phyloP scores from a whole-genome alignment of 768 basidiomycete species.

The Tylopilus plumbeoviolaceoides region DNA sequence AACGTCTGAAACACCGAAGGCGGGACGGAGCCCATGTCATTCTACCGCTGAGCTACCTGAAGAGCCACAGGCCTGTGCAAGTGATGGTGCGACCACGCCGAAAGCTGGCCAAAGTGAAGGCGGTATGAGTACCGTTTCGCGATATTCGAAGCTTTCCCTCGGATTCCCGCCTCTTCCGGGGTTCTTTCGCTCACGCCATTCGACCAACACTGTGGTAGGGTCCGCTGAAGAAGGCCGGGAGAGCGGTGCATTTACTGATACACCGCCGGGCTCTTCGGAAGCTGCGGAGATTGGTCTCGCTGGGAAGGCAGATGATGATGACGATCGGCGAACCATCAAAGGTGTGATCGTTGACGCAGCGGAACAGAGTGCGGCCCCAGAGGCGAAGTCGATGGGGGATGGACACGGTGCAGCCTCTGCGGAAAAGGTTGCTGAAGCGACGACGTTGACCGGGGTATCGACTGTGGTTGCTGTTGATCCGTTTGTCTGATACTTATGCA shows the following conservation, averaged over 20 bases:
- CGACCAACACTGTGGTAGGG: conserved; percentile 36
- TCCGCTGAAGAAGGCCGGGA: conserved; percentile 21
- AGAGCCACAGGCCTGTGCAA: conserved; percentile 41
- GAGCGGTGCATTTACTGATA: conserved; percentile 11
- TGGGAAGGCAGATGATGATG: conserved; percentile 30
- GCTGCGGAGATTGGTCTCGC: conserved; percentile 1
- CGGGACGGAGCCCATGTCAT: conserved; percentile 15
- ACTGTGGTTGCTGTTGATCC: conserved; percentile 20
- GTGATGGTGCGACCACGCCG: conserved; percentile 58
- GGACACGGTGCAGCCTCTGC: conserved; percentile 11
- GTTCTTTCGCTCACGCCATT: conserved; percentile 59
- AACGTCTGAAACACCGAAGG: conserved; percentile 26
- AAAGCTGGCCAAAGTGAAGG: conserved; percentile 37
- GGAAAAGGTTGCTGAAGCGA: conserved; percentile 18
- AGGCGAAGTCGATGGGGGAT: conserved; percentile 11
- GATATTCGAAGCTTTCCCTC: conserved; percentile 44
- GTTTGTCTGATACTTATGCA: conserved; percentile 16
- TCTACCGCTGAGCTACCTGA: conserved; percentile 21
- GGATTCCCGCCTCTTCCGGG: conserved; percentile 61
- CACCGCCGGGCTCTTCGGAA: conserved; percentile 6
- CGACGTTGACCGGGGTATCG: conserved; percentile 12
- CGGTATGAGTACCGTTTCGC: conserved; percentile 22
- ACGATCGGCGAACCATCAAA: conserved; percentile 42
- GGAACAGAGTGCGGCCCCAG: conserved; percentile 8
- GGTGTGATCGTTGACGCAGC: conserved; percentile 23